Conservation (phyloP, 2,329 filamentous ascomycete species). For the Emergomyces orientalis region DNA sequence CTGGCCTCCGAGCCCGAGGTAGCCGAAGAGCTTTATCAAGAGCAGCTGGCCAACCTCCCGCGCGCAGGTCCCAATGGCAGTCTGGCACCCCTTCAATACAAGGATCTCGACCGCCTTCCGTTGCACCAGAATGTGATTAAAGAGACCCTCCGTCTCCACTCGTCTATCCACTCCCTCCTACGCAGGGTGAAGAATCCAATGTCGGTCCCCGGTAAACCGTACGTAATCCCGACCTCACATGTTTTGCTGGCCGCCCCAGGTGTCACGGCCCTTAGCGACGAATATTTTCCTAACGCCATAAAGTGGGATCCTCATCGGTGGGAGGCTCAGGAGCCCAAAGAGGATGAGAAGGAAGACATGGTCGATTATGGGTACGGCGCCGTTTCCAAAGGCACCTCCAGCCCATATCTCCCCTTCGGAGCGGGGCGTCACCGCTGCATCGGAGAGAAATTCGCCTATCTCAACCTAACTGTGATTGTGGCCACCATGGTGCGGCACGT, state of each 20-base stretch:
- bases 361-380: conserved; percentile 55
- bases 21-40: conserved; percentile 59
- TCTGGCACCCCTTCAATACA: conserved; percentile 50
- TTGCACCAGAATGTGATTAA: conserved; percentile 57
- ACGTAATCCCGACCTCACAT: conserved; percentile 68
- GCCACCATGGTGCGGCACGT: conserved; percentile 53
- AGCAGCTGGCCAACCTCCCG: conserved; percentile 41
- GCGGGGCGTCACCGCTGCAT: conserved; percentile 65
- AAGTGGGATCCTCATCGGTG: conserved; percentile 55
- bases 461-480: conserved; percentile 58
- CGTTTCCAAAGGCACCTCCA: conserved; percentile 51
- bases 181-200: conserved; percentile 62
- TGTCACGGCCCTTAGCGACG: conserved; percentile 48
- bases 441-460: conserved; percentile 66
- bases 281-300: conserved; percentile 52
- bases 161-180: conserved; percentile 64
- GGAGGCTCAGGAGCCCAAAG: conserved; percentile 38
- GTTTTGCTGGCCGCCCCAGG: conserved; percentile 73
- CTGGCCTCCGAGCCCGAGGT: conserved; percentile 62
- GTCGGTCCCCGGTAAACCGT: conserved; percentile 46
- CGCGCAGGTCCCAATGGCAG: conserved; percentile 43
- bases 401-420: conserved; percentile 62
- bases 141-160: conserved; percentile 62
- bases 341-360: conserved; percentile 44
- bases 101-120: conserved; percentile 50